Evolutionary conservation across 2,329 filamentous ascomycete species (phyloP), one percentile per base, ranked within the genome.

Genomic region (Coniella lustricola): DNA sequence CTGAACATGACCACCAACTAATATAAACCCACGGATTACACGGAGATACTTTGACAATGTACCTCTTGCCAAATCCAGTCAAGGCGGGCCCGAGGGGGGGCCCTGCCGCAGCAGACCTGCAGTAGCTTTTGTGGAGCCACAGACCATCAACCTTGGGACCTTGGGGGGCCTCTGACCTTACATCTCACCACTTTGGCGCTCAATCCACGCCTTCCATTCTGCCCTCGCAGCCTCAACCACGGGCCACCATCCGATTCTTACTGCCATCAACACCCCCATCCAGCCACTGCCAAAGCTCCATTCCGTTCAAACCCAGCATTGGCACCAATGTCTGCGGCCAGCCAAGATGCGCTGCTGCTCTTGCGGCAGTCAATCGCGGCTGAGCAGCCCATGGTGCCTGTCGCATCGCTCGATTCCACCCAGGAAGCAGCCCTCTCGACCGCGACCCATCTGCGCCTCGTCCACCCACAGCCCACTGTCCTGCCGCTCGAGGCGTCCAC

Each of bases 351-450:
- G 44, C 82, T 97, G 56, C 75, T 90, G 56, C 82, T 93, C 55
- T 77, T 97, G 58, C 87, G 90, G 62, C 82, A 86, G 63, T 84
- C 87, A 55, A 93, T 97, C 68, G 81, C 85, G 47, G 77, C 81
- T 49, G 76, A 76, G 58, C 79, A 75, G 59, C 68, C 82, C 44
- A 85, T 90, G 49, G 76, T 87, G 47, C 87, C 90, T 37, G 87
- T 85, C 50, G 84, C 81, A 49, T 85, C 82, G 48, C 69, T 80
- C 56, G 82, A 89, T 59, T 73, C 78, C 41, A 76, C 76, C 21
- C 69, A 74, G 46, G 76, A 85, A 58, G 80, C 84, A 12, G 64
- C 73, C 55, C 79, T 96, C 44, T 81, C 88, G 44, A 72, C 81
- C 61, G 89, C 90, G n/a, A 85, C 82, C 8, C 81, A 90, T 62